phyloP scores from a whole-genome alignment of 2,329 filamentous ascomycete species.

The Dactylella cylindrospora region DNA sequence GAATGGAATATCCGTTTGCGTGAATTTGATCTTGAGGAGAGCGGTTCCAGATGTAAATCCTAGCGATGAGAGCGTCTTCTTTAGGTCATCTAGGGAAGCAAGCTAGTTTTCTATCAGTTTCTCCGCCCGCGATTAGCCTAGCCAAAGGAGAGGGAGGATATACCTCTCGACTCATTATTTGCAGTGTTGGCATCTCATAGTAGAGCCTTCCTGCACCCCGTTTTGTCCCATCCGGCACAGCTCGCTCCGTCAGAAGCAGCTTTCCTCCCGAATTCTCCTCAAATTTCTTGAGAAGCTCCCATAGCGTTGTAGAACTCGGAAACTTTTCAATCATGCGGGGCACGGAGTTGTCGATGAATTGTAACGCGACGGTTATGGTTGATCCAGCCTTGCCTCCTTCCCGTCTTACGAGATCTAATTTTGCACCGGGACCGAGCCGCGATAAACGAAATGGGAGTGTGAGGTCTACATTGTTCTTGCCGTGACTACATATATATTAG shows the following conservation, averaged over 20 bases:
- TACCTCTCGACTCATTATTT: conserved; percentile 74
- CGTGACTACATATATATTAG: conserved; percentile 60
- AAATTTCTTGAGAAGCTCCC: conserved; percentile 86
- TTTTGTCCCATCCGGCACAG: conserved; percentile 61
- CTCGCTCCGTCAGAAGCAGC: conserved; percentile 75
- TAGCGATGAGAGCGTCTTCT: conserved; percentile 83
- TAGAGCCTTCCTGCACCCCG: conserved; percentile 72
- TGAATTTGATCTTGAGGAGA: conserved; percentile 75
- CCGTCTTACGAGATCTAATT: conserved; percentile 74
- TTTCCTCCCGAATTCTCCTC: conserved; percentile 70
- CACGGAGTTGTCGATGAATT: conserved; percentile 64
- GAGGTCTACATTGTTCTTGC: conserved; percentile 82
- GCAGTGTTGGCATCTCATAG: conserved; percentile 83
- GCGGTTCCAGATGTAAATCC: conserved; percentile 83
- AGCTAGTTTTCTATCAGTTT: conserved; percentile 52
- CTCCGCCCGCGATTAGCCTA: background rate
- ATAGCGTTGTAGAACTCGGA: conserved; percentile 81
- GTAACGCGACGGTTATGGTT: conserved; percentile 81
- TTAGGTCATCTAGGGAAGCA: conserved; percentile 74
- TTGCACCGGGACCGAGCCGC: conserved; percentile 79
- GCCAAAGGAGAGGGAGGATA: background rate
- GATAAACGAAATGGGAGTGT: conserved; percentile 80
- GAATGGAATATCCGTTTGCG: conserved; percentile 72
- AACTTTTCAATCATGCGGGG: conserved; percentile 80
- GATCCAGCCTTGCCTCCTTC: conserved; percentile 71